These are phyloP conservation scores for Aethionema arabicum DNA, from an alignment of 345 rosid genomes.

Conservation along the genomic window DNA sequence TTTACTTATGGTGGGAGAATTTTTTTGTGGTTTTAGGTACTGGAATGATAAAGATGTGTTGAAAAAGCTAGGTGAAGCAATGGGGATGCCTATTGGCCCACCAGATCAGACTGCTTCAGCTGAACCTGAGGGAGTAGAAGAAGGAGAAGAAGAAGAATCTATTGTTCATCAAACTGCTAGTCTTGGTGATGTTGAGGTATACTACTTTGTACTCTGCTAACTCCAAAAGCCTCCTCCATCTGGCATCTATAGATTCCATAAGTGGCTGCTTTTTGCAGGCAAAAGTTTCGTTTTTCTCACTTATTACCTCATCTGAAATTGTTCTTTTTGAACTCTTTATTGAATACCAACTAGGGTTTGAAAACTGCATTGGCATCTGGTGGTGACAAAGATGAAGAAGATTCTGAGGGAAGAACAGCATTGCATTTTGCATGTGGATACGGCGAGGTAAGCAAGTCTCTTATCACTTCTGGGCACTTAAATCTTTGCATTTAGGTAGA, in stretches of 20 bases:
- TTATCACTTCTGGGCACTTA: not conserved
- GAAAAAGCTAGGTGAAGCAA: conserved; percentile 95
- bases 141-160: conserved; percentile 84
- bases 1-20: conserved; percentile 13
- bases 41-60: conserved; percentile 93
- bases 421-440: conserved; percentile 98
- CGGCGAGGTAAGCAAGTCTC: conserved; percentile 72
- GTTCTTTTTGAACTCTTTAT: conserved; percentile 3
- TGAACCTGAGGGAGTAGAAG: conserved; percentile 66
- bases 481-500: not conserved
- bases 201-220: conserved; percentile 8
- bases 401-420: conserved; percentile 98
- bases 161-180: conserved; percentile 90
- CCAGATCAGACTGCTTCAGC: conserved; percentile 63
- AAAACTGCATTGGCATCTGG: conserved; percentile 78
- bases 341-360: conserved; percentile 57
- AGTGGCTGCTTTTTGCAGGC: not conserved
- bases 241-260: not conserved
- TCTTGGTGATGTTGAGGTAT: conserved; percentile 94
- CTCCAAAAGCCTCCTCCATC: conserved; percentile 7
- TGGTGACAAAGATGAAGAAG: conserved; percentile 93
- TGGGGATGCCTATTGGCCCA: conserved; percentile 77
- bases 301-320: not conserved
- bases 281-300: not conserved
- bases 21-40: conserved; percentile 52